Percentiles rank a stretch among this genome's conserved stretches.
Evolutionary conservation across 2,329 filamentous ascomycete genomes (phyloP).

Genomic region (Zasmidium angulare): DNA sequence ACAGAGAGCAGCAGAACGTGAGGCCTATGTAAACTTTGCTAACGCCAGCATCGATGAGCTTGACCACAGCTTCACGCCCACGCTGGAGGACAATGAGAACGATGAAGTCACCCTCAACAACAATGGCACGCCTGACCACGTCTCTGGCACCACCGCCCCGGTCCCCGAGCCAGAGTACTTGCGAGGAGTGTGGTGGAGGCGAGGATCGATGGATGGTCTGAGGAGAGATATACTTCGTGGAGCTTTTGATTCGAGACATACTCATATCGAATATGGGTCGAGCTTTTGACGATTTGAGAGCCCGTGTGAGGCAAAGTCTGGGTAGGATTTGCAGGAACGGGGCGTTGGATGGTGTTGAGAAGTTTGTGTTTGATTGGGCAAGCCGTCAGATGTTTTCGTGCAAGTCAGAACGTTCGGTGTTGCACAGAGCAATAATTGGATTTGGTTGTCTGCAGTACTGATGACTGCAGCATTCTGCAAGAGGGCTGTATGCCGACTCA

Average conservation of each 20-base stretch:
- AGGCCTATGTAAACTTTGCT: too few species aligned
- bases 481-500: too few species aligned
- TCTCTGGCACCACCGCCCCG: neutral
- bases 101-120: neutral
- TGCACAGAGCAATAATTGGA: too few species aligned
- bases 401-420: too few species aligned
- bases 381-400: too few species aligned
- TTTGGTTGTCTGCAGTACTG: too few species aligned
- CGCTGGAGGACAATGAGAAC: neutral
- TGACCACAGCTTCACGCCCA: conserved; percentile 7
- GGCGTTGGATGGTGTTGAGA: neutral
- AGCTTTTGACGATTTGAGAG: neutral
- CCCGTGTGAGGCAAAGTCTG: too few species aligned
- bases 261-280: neutral
- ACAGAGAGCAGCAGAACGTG: neutral
- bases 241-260: neutral
- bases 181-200: neutral
- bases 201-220: neutral
- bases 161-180: neutral
- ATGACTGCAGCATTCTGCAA: too few species aligned
- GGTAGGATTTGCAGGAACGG: too few species aligned
- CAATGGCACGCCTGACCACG: neutral
- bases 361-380: neutral
- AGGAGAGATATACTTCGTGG: neutral
- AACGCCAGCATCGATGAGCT: conserved; percentile 10